Evolutionary conservation across 108 stramenopile genomes (phyloP), one percentile per base, ranked within the genome.

Genomic region (Skeletonema menzelii): DNA sequence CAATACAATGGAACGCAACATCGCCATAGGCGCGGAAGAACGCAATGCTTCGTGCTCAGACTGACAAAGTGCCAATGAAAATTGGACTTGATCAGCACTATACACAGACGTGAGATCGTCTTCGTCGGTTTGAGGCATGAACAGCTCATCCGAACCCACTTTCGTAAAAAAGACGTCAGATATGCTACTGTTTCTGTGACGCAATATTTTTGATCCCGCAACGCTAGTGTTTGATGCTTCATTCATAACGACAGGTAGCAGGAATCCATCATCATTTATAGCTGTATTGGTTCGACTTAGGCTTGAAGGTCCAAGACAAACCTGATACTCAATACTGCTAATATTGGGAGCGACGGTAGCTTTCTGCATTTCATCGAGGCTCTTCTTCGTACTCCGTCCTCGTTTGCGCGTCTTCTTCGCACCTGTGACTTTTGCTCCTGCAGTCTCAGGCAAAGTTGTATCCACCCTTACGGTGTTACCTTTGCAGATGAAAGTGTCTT

Each of bases 401-500:
- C 53, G 38, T 20, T 59, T 63, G 20, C 62, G 55, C 27, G 15
- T 27, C 22, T 28, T 70, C 12, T 42, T 32, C 20, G 26, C 24
- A 63, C 14, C 14, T 19, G 56, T 65, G 11, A 73, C 31, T 14
- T 67, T 38, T 17, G 35, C 42, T 58, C 8, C 66, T 14, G 67
- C 15, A 27, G 24, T 12, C 26, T 64, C 49, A 6, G 42, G 38
- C 34, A 26, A 24, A 8, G 47, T 8, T n/a, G n/a, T 30, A 35
- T 47, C 24, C 26, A 11, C 44, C 15, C 68, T 40, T 11, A 30
- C 27, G 31, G 67, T 24, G 42, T 59, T 46, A 17, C 69, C 34
- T 38, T 17, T 19, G 72, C 66, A 67, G 19, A 82, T 82, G 34
- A 91, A 81, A 7, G 77, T 77, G 28, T 80, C 71, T 69, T 91